Conservation (phyloP, 2,329 filamentous ascomycete species). For the Sclerotinia glacialis region DNA sequence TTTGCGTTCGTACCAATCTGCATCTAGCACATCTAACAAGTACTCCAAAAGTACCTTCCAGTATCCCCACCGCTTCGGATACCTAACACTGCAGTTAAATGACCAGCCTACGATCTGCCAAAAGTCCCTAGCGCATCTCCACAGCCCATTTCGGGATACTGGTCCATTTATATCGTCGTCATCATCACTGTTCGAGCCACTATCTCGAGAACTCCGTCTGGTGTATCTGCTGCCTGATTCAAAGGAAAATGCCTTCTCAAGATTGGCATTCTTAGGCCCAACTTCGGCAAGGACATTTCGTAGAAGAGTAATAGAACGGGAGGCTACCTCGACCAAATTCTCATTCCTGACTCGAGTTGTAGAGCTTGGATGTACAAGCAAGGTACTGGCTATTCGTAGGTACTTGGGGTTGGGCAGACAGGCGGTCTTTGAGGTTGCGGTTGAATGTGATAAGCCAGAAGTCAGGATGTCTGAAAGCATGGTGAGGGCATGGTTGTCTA, state of each 20-base stretch:
- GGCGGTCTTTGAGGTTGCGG: conserved; percentile 45
- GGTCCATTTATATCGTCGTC: conserved; percentile 50
- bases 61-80: conserved; percentile 72
- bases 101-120: conserved; percentile 90
- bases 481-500: conserved; percentile 57
- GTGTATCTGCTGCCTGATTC: conserved; percentile 34
- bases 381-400: conserved; percentile 72
- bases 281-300: conserved; percentile 62
- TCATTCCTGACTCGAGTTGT: conserved; percentile 71
- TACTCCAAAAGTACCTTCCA: conserved; percentile 80
- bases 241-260: conserved; percentile 73
- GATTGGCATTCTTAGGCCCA: conserved; percentile 66
- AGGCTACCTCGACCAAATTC: conserved; percentile 54
- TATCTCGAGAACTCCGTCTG: conserved; percentile 39
- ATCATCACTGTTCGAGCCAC: conserved; percentile 46
- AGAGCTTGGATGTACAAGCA: conserved; percentile 76
- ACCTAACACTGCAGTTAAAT: conserved; percentile 77
- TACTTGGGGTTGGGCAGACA: conserved; percentile 69
- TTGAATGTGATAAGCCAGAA: conserved; percentile 46
- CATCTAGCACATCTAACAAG: conserved; percentile 74
- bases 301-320: conserved; percentile 67
- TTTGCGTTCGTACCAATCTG: conserved; percentile 62
- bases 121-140: conserved; percentile 76
- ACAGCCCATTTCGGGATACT: conserved; percentile 66
- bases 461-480: conserved; percentile 64